Percentiles rank a stretch among this genome's conserved stretches.
Conservation (phyloP, 2,329 filamentous ascomycete species). For the Xylaria sp. region DNA sequence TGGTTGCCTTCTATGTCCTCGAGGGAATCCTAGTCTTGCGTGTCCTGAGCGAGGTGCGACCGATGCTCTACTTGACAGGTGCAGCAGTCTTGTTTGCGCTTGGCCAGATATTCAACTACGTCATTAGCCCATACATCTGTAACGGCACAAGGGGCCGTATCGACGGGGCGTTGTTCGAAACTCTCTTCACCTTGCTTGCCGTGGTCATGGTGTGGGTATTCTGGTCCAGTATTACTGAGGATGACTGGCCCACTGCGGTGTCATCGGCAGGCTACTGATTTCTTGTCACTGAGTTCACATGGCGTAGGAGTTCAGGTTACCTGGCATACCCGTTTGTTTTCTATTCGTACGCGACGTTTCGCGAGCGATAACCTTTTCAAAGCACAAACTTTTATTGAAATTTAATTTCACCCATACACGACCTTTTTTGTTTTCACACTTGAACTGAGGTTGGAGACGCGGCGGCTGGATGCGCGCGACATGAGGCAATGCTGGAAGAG, state of each 20-base stretch:
- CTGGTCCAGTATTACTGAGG: constrained; percentile 99
- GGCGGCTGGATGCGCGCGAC: constrained; percentile 32
- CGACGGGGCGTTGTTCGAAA: constrained; percentile 91
- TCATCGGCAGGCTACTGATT: constrained; percentile 45
- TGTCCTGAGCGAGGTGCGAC: constrained; percentile 84
- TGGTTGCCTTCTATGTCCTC: constrained; percentile 85
- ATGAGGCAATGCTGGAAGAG: constrained; percentile 16
- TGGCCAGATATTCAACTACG: constrained; percentile 95
- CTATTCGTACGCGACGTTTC: constrained; percentile 31
- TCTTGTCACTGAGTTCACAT: constrained; percentile 34
- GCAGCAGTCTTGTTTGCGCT: constrained; percentile 85
- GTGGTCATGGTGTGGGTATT: constrained; percentile 90
- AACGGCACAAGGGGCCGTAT: constrained; percentile 82
- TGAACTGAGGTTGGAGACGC: constrained; percentile 20
- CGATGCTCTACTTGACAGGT: constrained; percentile 84
- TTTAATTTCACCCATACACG: constrained; percentile 30
- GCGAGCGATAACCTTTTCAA: constrained; percentile 12
- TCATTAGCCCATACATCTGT: constrained; percentile 90
- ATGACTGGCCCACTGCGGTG: constrained; percentile 81
- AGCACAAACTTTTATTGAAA: constrained; percentile 23
- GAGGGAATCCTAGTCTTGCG: constrained; percentile 83
- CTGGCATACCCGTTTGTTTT: constrained; percentile 43
- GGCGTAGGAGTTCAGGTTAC: constrained; percentile 43
- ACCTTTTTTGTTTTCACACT: constrained; percentile 5
- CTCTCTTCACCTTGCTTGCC: constrained; percentile 84